Evolutionary conservation across 352 stramenopile species (phyloP).

Genomic region (Pythium utonaiense): DNA sequence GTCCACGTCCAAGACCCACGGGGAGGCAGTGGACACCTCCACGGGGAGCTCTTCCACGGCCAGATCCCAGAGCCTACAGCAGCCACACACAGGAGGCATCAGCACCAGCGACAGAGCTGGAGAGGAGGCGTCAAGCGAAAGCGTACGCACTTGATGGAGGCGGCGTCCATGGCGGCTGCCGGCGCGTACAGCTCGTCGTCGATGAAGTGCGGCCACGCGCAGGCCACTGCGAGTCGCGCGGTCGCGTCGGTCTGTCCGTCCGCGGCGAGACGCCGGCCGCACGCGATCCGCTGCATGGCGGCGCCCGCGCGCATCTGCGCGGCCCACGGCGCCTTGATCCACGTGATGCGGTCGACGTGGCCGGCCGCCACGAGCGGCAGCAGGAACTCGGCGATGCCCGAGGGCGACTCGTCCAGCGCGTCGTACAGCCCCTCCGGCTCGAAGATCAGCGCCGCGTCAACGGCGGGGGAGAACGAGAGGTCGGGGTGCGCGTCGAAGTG

Average conservation of each 20-base stretch:
- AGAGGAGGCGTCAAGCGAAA: too few relatives aligned
- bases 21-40: background rate
- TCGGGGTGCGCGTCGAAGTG: conserved; percentile 88
- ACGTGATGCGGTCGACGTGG: conserved; percentile 71
- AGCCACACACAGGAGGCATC: background rate
- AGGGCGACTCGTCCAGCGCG: conserved; percentile 47
- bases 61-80: conserved; percentile 33
- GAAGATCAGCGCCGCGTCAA: conserved; percentile 52
- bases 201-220: conserved; percentile 61
- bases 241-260: too few relatives aligned
- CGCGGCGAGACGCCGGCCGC: conserved; percentile 26
- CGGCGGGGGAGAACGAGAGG: conserved; percentile 58
- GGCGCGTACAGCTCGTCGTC: conserved; percentile 63
- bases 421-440: conserved; percentile 72
- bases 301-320: conserved; percentile 38
- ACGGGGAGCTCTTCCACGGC: conserved; percentile 3
- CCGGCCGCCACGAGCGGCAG: conserved; percentile 75
- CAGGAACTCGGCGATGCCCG: conserved; percentile 85
- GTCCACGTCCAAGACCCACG: conserved; percentile 80
- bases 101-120: too few relatives aligned
- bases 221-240: conserved; percentile 48
- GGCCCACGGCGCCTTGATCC: conserved; percentile 82
- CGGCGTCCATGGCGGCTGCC: conserved; percentile 28
- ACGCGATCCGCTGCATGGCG: conserved; percentile 1
- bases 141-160: conserved; percentile 32